Base-by-base conservation (phyloP, 2,329 filamentous ascomycete genomes). In the Aspergillus sp. region DNA sequence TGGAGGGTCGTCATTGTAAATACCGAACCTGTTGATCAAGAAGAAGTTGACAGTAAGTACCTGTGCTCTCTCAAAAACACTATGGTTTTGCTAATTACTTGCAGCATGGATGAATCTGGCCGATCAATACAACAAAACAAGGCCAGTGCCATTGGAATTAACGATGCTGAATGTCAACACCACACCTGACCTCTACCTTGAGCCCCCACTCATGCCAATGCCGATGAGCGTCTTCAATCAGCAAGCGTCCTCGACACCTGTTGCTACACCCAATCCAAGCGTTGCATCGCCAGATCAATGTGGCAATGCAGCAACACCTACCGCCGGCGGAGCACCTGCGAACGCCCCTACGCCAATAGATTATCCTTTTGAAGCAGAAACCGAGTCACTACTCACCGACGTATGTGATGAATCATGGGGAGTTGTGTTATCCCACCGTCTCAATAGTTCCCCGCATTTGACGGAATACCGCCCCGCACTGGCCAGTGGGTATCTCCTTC, bases 331-430 rank as follows among this genome's bases (percentile, higher is more conserved):
- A 3, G 46, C 60, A 27, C 29, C 71, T 6, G 69, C 69, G 10
- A 71, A 61, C 49, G 67, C 65, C 13, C 43, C 59, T 27, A 61
- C 60, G 7, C 56, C 67, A 11, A 61, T 64, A 5, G 62, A 68
- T 1, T 48, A 61, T 6, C 54, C 61, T 8, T 47, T 59, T 19
- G 61, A 76, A 61, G 48, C 70, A 26, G 79, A 83, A 45, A 69
- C 72, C 0, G 79, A 83, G 40, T 73, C 77, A 2, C 68, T 76
- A 7, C 71, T 84, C 8, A 62, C 78, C 33, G 79, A 84, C 53
- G 61, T 74, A 12, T 72, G 71, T 19, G 80, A 84, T 54, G 79
- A 84, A 49, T 76, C 76, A 1, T 83, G 79, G 77, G 72, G 70
- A 29, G 62, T 82, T 6, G 68, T 81, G 13, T 67, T 83, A 44